Conservation (phyloP, 257 asterid genomes). For the Sherardia arvensis region DNA sequence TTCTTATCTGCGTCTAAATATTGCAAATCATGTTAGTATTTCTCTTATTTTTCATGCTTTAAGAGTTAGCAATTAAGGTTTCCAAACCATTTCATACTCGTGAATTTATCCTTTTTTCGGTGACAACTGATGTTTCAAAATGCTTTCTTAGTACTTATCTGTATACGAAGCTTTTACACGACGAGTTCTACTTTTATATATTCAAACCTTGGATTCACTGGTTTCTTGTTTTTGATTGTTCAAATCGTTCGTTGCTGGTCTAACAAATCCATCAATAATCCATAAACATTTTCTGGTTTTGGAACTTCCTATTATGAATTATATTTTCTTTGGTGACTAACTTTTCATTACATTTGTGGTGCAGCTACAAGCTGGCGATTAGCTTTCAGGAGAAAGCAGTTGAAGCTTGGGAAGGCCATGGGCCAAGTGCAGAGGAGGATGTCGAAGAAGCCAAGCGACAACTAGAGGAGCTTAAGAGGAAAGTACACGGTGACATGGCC, state of each 20-base stretch:
- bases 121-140: neutral
- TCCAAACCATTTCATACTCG: neutral
- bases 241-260: neutral
- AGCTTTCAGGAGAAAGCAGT: constrained; percentile 73
- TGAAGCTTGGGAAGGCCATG: constrained; percentile 81
- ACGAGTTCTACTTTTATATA: no score
- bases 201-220: neutral
- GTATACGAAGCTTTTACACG: neutral
- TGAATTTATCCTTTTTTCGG: neutral
- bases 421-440: constrained; percentile 64
- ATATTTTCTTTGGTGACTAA: neutral
- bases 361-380: constrained; percentile 76
- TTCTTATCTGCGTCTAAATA: neutral
- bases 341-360: neutral
- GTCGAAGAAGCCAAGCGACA: constrained; percentile 53
- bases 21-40: neutral
- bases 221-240: neutral
- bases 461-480: constrained; percentile 55
- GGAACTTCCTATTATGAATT: neutral
- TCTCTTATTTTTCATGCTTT: neutral
- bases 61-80: neutral
- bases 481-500: constrained; percentile 23
- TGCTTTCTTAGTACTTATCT: no score
- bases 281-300: neutral
- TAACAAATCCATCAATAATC: neutral